A percentile compares a stretch with the other conserved stretches of the same genome.
Evolutionary conservation across 2,329 filamentous ascomycete genomes (phyloP).

Genomic region (Aspergillus persii): DNA sequence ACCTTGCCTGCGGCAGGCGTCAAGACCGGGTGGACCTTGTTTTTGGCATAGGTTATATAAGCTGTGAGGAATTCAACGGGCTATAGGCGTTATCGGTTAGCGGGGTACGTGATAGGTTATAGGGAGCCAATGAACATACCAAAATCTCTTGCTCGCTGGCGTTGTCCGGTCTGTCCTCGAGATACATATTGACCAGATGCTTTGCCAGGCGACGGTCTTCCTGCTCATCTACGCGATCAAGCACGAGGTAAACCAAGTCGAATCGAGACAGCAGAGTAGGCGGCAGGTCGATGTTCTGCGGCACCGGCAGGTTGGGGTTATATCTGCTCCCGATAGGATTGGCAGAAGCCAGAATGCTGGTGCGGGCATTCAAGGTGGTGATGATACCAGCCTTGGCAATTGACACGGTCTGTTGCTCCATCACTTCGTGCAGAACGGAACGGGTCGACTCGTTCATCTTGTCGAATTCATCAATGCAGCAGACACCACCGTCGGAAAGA

Average conservation of each 20-base stretch:
- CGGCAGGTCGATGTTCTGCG: conserved; percentile 96
- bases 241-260: conserved; percentile 92
- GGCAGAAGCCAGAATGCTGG: conserved; percentile 91
- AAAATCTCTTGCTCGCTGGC: conserved; percentile 74
- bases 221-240: conserved; percentile 90
- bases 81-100: conserved; percentile 41
- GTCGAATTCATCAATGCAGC: conserved; percentile 77
- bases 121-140: conserved; percentile 53
- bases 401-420: conserved; percentile 77
- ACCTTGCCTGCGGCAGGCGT: conserved; percentile 77
- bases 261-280: conserved; percentile 94
- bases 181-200: conserved; percentile 92
- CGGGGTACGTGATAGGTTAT: not conserved
- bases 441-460: conserved; percentile 75
- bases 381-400: conserved; percentile 78
- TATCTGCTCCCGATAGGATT: conserved; percentile 98
- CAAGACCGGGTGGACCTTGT: conserved; percentile 78
- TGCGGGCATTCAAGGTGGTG: conserved; percentile 88
- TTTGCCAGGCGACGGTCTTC: conserved; percentile 84
- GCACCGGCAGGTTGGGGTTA: conserved; percentile 91
- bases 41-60: conserved; percentile 95
- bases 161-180: conserved; percentile 90
- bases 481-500: conserved; percentile 71
- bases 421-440: conserved; percentile 74
- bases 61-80: conserved; percentile 93